Conservation (phyloP, 2,329 filamentous ascomycete genomes). For the Ophiosphaerella korrae region DNA sequence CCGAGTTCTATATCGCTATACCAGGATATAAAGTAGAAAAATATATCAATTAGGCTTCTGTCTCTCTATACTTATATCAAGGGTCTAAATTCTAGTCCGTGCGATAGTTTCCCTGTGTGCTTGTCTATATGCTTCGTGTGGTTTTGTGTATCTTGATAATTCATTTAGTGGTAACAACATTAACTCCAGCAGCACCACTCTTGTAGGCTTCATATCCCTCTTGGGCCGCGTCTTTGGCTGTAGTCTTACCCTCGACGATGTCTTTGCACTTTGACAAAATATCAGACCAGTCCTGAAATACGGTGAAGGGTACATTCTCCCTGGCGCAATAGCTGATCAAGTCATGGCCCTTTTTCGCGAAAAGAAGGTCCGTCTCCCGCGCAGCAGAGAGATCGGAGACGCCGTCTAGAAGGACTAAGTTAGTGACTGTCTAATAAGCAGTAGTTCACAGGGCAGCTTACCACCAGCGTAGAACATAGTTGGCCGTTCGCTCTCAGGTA, state of each 20-base stretch:
- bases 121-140: background rate
- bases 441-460: conserved; percentile 53
- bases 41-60: too few relatives aligned
- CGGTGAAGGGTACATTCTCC: conserved; percentile 83
- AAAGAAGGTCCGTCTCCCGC: conserved; percentile 88
- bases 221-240: conserved; percentile 70
- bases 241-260: conserved; percentile 73
- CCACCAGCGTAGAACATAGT: conserved; percentile 86
- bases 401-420: conserved; percentile 8
- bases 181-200: conserved; percentile 49
- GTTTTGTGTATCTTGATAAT: background rate
- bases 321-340: conserved; percentile 85
- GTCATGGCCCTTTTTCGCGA: conserved; percentile 90
- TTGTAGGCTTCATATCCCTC: conserved; percentile 56
- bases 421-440: conserved; percentile 74
- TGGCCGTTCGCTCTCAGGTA: conserved; percentile 72
- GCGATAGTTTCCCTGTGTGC: conserved; percentile 13
- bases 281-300: conserved; percentile 81
- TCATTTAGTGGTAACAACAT: conserved; percentile 24
- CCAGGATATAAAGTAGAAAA: too few relatives aligned
- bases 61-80: too few relatives aligned
- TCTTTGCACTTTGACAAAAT: conserved; percentile 78
- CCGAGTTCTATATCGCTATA: too few relatives aligned
- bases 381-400: conserved; percentile 64
- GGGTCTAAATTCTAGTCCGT: conserved; percentile 16